phyloP scores from a whole-genome alignment of 495 filamentous ascomycete species.

The Penicillium waksmanii region DNA sequence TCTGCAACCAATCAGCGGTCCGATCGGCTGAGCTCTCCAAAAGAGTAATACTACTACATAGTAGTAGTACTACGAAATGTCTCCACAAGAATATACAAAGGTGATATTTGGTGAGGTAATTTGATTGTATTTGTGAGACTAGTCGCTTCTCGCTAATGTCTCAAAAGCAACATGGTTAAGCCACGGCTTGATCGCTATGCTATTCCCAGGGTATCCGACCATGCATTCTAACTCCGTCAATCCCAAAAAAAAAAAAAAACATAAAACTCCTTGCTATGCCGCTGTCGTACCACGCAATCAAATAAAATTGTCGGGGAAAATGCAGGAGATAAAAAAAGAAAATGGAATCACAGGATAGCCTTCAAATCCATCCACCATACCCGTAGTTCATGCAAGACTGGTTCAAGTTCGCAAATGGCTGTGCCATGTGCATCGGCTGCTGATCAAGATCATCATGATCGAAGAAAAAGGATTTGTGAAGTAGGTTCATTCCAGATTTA shows the following conservation, averaged over 20 bases:
- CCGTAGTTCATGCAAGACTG: constrained; percentile 47
- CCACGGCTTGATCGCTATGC: constrained; percentile 16
- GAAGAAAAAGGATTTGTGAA: constrained; percentile 54
- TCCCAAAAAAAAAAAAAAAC: constrained; percentile 15
- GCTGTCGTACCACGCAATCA: constrained; percentile 23
- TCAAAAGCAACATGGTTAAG: constrained; percentile 17
- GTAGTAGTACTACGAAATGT: not conserved
- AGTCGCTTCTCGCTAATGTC: not conserved
- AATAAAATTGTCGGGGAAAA: constrained; percentile 14
- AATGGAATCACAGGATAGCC: not conserved
- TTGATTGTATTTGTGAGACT: constrained; percentile 8
- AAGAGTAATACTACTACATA: not conserved
- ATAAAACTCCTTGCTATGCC: constrained; percentile 46
- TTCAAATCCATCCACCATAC: constrained; percentile 45
- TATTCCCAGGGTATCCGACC: constrained; percentile 39
- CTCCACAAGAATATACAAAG: not conserved
- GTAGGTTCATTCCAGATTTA: constrained; percentile 39
- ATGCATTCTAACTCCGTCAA: constrained; percentile 24
- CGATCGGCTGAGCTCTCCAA: not conserved
- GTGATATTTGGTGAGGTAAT: constrained; percentile 2
- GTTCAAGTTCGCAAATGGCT: constrained; percentile 35
- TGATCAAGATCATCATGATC: constrained; percentile 44
- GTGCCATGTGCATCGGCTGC: constrained; percentile 30
- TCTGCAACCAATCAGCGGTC: constrained; percentile 11
- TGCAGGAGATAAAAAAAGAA: constrained; percentile 4